Conservation (phyloP, 768 basidiomycete species). For the Lactifluus hygrophoroides region DNA sequence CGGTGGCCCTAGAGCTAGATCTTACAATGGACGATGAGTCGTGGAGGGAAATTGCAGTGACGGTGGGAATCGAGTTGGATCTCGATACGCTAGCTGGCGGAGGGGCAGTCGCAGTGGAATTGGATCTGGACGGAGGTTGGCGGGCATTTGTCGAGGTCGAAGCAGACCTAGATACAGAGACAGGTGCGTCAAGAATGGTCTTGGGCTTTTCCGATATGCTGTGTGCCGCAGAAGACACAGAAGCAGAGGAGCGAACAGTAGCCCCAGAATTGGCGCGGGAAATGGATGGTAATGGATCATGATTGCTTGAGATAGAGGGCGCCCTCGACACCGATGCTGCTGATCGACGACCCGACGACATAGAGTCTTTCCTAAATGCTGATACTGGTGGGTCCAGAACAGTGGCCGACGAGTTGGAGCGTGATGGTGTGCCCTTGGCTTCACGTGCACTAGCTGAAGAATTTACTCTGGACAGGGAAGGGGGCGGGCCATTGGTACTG, state of each 20-base stretch:
- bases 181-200: not conserved
- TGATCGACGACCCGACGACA: not conserved
- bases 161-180: not conserved
- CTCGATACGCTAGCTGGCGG: not conserved
- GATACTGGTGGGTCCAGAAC: not conserved
- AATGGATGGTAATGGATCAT: not conserved
- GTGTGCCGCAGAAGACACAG: not conserved
- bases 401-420: conserved; percentile 7
- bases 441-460: conserved; percentile 1
- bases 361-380: not conserved
- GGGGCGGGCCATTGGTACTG: not conserved
- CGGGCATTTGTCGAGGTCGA: not conserved
- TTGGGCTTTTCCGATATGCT: not conserved
- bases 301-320: not conserved
- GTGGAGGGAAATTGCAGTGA: conserved; percentile 15
- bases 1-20: conserved; percentile 5
- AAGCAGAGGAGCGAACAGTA: conserved; percentile 5
- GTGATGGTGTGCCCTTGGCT: not conserved
- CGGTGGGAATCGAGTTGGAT: conserved; percentile 2
- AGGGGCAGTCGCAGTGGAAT: not conserved
- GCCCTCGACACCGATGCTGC: not conserved
- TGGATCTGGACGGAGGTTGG: conserved; percentile 7
- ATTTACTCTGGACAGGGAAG: conserved; percentile 4
- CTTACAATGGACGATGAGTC: conserved; percentile 6
- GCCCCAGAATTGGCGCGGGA: conserved; percentile 12